Evolutionary conservation across 2,329 filamentous ascomycete genomes (phyloP).

Genomic region (Tolypocladium amazonense): DNA sequence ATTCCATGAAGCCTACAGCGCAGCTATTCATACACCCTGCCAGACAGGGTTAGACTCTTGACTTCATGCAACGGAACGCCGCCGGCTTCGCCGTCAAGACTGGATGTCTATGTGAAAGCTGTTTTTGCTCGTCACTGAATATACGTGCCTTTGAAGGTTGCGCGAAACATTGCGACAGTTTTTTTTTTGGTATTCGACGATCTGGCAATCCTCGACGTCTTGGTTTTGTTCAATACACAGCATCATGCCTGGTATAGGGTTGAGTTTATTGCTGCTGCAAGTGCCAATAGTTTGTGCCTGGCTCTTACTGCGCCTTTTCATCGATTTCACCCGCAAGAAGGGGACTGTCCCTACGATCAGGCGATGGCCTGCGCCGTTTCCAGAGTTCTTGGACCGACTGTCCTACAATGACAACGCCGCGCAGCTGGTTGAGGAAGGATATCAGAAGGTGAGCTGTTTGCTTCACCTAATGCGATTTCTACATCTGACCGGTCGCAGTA

Average conservation of each 20-base stretch:
- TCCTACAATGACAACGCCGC: conserved; percentile 5
- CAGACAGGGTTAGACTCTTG: not conserved
- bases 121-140: not conserved
- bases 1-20: not conserved
- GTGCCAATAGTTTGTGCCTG: not conserved
- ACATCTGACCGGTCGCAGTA: not conserved
- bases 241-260: not conserved
- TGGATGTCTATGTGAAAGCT: not conserved
- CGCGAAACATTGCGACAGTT: not conserved
- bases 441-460: conserved; percentile 1
- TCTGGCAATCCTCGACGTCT: not conserved
- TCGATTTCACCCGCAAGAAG: not conserved
- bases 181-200: too few relatives aligned
- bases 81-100: not conserved
- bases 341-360: conserved; percentile 3
- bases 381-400: conserved; percentile 6
- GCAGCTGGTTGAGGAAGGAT: conserved; percentile 3
- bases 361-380: conserved; percentile 4
- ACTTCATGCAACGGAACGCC: not conserved
- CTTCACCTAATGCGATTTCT: too few relatives aligned
- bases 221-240: not conserved
- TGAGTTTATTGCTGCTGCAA: not conserved
- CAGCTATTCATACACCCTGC: not conserved
- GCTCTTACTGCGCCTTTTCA: not conserved
- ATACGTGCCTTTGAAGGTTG: too few relatives aligned